Evolutionary conservation across 2,329 filamentous ascomycete species (phyloP).

Genomic region (Drechslerella coelobrocha): DNA sequence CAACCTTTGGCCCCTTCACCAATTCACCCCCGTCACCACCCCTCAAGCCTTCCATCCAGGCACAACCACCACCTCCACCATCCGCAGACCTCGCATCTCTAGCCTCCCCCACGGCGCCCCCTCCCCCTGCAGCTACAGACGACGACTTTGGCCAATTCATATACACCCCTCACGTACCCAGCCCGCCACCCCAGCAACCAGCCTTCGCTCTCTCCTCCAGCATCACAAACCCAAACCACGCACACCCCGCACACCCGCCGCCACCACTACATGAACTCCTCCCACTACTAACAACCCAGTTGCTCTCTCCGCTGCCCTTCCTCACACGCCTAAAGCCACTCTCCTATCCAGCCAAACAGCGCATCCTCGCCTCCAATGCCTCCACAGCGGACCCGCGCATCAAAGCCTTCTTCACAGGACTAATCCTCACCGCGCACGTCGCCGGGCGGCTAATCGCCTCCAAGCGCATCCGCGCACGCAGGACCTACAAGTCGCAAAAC

Average conservation of each 20-base stretch:
- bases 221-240: slow-evolving; percentile 25
- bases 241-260: slow-evolving; percentile 35
- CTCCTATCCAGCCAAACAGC: slow-evolving; percentile 54
- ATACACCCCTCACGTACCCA: slow-evolving; percentile 43
- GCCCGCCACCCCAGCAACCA: slow-evolving; percentile 22
- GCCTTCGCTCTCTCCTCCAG: slow-evolving; percentile 29
- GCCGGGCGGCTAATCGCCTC: slow-evolving; percentile 52
- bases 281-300: slow-evolving; percentile 51
- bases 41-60: neutral
- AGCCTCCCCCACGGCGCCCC: neutral
- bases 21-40: slow-evolving; percentile 13
- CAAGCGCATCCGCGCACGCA: slow-evolving; percentile 34
- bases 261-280: slow-evolving; percentile 52
- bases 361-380: slow-evolving; percentile 49
- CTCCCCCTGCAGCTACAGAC: slow-evolving; percentile 41
- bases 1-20: slow-evolving; percentile 20
- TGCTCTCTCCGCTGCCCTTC: slow-evolving; percentile 52
- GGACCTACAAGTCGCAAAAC: slow-evolving; percentile 5
- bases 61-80: neutral
- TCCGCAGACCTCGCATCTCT: neutral
- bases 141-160: slow-evolving; percentile 55
- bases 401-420: slow-evolving; percentile 47
- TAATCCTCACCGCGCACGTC: slow-evolving; percentile 53
- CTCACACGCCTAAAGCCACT: slow-evolving; percentile 53
- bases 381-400: slow-evolving; percentile 22